Evolutionary conservation across 441 rosid species (phyloP).

Genomic region (Erodium trifolium): DNA sequence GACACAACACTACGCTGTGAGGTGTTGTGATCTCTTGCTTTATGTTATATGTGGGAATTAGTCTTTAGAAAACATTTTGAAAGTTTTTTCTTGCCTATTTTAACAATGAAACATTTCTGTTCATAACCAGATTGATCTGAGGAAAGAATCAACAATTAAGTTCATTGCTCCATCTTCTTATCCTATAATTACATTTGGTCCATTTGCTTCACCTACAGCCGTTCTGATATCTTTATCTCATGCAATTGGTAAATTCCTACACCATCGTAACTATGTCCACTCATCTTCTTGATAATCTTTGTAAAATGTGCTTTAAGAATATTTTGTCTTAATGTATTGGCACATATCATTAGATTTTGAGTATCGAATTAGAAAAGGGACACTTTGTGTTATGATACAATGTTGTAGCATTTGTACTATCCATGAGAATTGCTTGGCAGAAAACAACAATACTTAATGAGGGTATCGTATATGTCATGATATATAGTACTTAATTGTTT

Average conservation of each 20-base stretch:
- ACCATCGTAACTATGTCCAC: slow-evolving; percentile 8
- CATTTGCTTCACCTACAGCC: slow-evolving; percentile 61
- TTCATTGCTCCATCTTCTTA: slow-evolving; percentile 49
- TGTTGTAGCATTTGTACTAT: background rate
- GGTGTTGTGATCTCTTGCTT: slow-evolving; percentile 39
- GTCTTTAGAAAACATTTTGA: background rate
- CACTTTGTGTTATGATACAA: background rate
- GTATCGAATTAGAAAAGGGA: background rate
- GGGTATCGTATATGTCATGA: background rate
- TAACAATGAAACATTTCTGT: slow-evolving; percentile 15
- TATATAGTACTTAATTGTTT: background rate
- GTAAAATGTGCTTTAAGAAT: slow-evolving; percentile 9
- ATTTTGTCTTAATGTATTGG: background rate
- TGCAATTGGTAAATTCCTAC: slow-evolving; percentile 56
- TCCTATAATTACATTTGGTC: slow-evolving; percentile 89
- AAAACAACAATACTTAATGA: background rate
- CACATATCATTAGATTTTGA: background rate
- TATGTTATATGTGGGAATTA: slow-evolving; percentile 3
- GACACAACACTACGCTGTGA: slow-evolving; percentile 83
- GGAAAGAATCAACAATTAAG: slow-evolving; percentile 46
- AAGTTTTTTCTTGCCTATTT: slow-evolving; percentile 8
- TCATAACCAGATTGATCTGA: slow-evolving; percentile 71
- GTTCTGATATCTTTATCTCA: slow-evolving; percentile 73
- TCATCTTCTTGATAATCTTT: background rate
- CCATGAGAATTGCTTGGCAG: background rate